These are phyloP conservation scores for Elsinoe batatas DNA, from an alignment of 2,329 filamentous ascomycete genomes.

Conservation along the genomic window DNA sequence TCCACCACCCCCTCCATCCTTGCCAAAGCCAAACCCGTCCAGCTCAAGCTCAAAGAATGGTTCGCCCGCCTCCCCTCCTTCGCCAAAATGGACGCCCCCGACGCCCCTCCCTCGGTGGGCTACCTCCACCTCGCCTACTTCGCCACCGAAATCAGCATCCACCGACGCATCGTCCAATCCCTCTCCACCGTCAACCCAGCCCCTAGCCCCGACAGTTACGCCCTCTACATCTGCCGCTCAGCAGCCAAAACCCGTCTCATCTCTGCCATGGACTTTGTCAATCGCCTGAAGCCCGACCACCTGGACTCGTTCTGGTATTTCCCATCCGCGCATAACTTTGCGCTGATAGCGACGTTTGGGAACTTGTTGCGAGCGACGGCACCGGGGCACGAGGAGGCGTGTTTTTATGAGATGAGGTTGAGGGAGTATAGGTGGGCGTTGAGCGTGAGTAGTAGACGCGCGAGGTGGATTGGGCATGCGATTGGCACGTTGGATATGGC, in stretches of 20 bases:
- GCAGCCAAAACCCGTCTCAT: slow-evolving; percentile 91
- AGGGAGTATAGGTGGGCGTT: slow-evolving; percentile 93
- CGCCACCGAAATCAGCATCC: slow-evolving; percentile 85
- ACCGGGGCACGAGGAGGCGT: slow-evolving; percentile 76
- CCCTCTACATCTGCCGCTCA: slow-evolving; percentile 83
- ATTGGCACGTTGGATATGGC: slow-evolving; percentile 37
- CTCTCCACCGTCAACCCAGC: slow-evolving; percentile 41
- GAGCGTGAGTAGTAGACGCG: slow-evolving; percentile 69
- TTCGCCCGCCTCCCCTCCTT: slow-evolving; percentile 57
- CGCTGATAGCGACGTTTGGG: slow-evolving; percentile 88
- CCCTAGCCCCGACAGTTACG: slow-evolving; percentile 57
- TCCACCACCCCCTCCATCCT: slow-evolving; percentile 65
- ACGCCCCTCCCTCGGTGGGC: slow-evolving; percentile 24
- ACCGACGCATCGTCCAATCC: slow-evolving; percentile 80
- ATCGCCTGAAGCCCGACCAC: slow-evolving; percentile 76
- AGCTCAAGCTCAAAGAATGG: slow-evolving; percentile 76
- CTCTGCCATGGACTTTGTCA: slow-evolving; percentile 95
- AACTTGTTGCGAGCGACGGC: slow-evolving; percentile 82
- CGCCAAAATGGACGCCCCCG: slow-evolving; percentile 53
- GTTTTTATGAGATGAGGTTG: slow-evolving; percentile 79
- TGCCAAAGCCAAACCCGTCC: slow-evolving; percentile 68
- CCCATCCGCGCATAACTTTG: slow-evolving; percentile 81
- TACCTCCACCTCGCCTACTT: slow-evolving; percentile 89
- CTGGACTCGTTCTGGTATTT: slow-evolving; percentile 91
- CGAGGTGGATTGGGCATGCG: slow-evolving; percentile 39